A percentile compares a stretch with the other conserved stretches of the same genome.
Conservation (phyloP, 139 green algal genomes). For the Chlamydomonas asymmetrica region DNA sequence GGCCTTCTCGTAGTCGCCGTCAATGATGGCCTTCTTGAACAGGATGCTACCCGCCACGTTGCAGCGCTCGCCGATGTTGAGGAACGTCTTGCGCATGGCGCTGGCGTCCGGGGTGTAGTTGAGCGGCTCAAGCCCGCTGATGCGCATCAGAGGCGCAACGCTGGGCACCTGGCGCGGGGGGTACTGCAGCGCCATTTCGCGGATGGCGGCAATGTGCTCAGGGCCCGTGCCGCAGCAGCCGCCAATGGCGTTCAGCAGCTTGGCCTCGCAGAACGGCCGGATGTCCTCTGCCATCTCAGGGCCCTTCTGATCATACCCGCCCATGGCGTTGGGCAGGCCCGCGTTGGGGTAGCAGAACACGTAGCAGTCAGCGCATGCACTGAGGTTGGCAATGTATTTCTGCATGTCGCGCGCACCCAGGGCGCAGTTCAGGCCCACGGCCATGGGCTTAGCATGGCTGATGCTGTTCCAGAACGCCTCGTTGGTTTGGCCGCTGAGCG, state of each 20-base stretch:
- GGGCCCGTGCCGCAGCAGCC: constrained; percentile 93
- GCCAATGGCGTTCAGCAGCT: constrained; percentile 92
- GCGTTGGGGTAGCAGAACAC: constrained; percentile 99
- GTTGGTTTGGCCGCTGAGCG: constrained; percentile 96
- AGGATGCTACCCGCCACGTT: constrained; percentile 94
- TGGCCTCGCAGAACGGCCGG: constrained; percentile 85
- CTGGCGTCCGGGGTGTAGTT: constrained; percentile 83
- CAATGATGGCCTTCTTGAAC: constrained; percentile 97
- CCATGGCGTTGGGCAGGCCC: constrained; percentile 97
- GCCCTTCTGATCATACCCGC: constrained; percentile 96
- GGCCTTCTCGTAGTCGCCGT: constrained; percentile 95
- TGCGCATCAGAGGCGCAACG: constrained; percentile 79
- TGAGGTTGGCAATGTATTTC: constrained; percentile 92
- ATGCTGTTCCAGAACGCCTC: constrained; percentile 98
- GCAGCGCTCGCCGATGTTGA: constrained; percentile 97
- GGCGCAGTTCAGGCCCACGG: constrained; percentile 96
- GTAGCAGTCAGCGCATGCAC: constrained; percentile 86
- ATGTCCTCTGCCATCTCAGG: constrained; percentile 94
- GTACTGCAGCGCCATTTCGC: constrained; percentile 68
- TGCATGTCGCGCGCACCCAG: constrained; percentile 98
- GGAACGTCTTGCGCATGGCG: constrained; percentile 88
- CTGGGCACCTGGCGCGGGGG: constrained; percentile 59
- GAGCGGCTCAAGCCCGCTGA: constrained; percentile 93
- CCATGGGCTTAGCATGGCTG: constrained; percentile 88
- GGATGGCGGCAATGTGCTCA: constrained; percentile 91